phyloP scores from a whole-genome alignment of 352 stramenopile genomes.

The Globisporangium perplexum region DNA sequence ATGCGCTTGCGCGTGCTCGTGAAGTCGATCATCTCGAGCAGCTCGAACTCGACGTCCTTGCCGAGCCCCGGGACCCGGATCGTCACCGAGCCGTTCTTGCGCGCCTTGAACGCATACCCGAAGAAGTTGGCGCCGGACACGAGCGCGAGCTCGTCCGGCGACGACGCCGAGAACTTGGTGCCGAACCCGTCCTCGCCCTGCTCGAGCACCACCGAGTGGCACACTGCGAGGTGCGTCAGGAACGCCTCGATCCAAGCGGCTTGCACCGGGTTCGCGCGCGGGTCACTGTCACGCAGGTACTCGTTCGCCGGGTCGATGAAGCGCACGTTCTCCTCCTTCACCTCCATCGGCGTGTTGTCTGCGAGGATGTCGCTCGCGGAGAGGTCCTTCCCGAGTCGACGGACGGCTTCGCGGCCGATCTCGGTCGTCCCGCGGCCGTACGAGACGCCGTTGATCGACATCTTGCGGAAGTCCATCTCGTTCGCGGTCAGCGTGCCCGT shows the following conservation, averaged over 20 bases:
- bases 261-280: conserved; percentile 36
- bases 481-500: conserved; percentile 83
- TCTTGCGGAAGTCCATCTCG: conserved; percentile 88
- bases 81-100: conserved; percentile 55
- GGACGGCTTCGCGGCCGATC: conserved; percentile 73
- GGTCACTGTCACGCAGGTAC: conserved; percentile 47
- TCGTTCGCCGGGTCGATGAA: conserved; percentile 76
- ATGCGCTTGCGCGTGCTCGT: conserved; percentile 98
- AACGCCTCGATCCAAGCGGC: conserved; percentile 77
- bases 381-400: conserved; percentile 63
- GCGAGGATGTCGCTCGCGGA: conserved; percentile 72
- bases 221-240: conserved; percentile 74
- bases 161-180: conserved; percentile 72
- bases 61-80: conserved; percentile 32
- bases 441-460: conserved; percentile 76
- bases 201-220: conserved; percentile 82
- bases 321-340: conserved; percentile 67
- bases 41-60: conserved; percentile 57
- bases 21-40: conserved; percentile 98
- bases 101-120: conserved; percentile 65
- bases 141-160: conserved; percentile 74
- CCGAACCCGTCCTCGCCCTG: conserved; percentile 28
- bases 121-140: conserved; percentile 80
- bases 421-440: conserved; percentile 82
- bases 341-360: conserved; percentile 47